These are phyloP conservation scores for Yamadazyma laniorum DNA, from an alignment of 805 yeast species.

Conservation along the genomic window DNA sequence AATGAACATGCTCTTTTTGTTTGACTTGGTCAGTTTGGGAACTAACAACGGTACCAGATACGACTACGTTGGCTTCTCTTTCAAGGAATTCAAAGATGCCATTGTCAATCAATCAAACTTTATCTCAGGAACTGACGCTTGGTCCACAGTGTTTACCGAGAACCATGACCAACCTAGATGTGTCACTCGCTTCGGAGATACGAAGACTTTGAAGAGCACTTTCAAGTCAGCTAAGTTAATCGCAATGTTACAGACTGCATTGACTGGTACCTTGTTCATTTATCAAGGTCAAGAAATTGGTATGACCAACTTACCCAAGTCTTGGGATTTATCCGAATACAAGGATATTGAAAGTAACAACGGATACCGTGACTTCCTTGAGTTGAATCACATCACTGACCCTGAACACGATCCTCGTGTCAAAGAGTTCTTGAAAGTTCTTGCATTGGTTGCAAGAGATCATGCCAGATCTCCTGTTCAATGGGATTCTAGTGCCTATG, in stretches of 20 bases:
- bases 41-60: conserved; percentile 34
- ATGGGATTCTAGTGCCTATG: conserved; percentile 45
- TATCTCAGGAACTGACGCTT: conserved; percentile 50
- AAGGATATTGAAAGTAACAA: conserved; percentile 49
- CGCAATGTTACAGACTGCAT: conserved; percentile 42
- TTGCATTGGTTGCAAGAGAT: conserved; percentile 47
- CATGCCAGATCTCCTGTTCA: conserved; percentile 58
- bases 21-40: conserved; percentile 38
- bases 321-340: conserved; percentile 50
- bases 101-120: conserved; percentile 33
- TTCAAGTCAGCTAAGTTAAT: conserved; percentile 48
- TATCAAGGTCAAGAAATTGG: conserved; percentile 66
- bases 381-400: conserved; percentile 24
- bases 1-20: conserved; percentile 37
- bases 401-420: conserved; percentile 2
- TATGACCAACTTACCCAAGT: conserved; percentile 46
- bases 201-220: conserved; percentile 23
- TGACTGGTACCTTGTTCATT: conserved; percentile 54
- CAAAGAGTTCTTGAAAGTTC: conserved; percentile 27
- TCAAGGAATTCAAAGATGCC: conserved; percentile 43
- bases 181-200: conserved; percentile 51
- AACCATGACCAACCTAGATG: conserved; percentile 61
- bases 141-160: conserved; percentile 56
- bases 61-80: conserved; percentile 28
- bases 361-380: conserved; percentile 32